Evolutionary conservation across 1,139 yeast genomes (phyloP), one percentile per base, ranked within the genome.

Genomic region (Pichia sp.): DNA sequence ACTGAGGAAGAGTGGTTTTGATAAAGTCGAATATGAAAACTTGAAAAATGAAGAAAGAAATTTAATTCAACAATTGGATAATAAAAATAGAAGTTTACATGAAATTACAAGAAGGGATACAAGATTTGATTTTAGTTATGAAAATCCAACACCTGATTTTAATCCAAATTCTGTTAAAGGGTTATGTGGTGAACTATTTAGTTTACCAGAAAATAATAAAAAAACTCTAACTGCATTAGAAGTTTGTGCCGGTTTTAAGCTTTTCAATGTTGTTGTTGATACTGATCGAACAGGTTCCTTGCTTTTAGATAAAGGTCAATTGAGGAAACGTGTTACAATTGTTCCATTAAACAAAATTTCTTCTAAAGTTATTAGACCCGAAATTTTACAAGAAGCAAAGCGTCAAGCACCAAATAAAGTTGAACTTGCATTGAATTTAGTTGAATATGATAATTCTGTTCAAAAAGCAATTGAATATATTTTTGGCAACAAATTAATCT

Each of bases 261-360:
- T 95, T 42, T 95, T 83, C 67, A 90, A 91, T 63, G 90, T 95
- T 42, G 90, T 95, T 49, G 99, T 95, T 36, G 97, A 91, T 62
- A 84, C 80, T 51, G 95, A 95, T 53, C 81, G 75, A 29, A 85
- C 89, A 7, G 99, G 96, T 10, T 77, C 96, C 0, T 85, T 84
- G 56, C 70, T 95, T 18, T 74, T 95, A 47, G 93, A 90, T 60
- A 75, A 74, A 42, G 98, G 98, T 10, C 80, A 81, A 56, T 74
- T 93, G 53, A 79, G 81, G 61, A 83, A 89, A 62, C 78, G 98
- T 56, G 95, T 90, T 7, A 93, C 98, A 0, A 86, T 93, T 49
- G 87, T 95, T 59, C 99, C 99, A 0, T 74, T 95, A 57, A 95
- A 90, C 67, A 90, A 88, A 63, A 89, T 95, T 50, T 71, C 81